Evolutionary conservation across 768 basidiomycete species (phyloP), one percentile per base, ranked within the genome.

Genomic region (Glaciozyma antarctica): DNA sequence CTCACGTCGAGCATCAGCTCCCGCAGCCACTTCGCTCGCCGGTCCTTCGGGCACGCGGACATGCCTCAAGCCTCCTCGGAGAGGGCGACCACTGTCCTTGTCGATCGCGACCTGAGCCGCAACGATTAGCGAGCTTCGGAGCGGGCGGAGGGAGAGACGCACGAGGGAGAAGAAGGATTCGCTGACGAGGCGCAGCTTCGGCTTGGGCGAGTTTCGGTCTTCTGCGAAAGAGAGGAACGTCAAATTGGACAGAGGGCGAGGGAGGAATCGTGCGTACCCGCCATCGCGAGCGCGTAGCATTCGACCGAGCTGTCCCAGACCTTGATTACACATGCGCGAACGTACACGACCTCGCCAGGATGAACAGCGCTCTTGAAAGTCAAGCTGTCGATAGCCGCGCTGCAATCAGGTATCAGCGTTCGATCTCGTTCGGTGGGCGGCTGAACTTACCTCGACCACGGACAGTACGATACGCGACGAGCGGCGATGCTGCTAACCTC

Each of bases 101-200:
- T 70, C 69, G 61, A 70, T 58, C 8, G 69, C 69, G 61, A 70
- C 68, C 68, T 69, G 62, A 4, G 8, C 8, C 3, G 4, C 7
- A 26, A 32, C 7, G 17, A 21, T 6, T 5, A 16, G 34, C 5
- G 34, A 21, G 7, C 5, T 28, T 12, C 16, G 38, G 28, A 38
- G 28, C 22, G 17, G 44, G 38, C n/a, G 47, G 26, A 22, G 10
- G n/a, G 30, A 49, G 41, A 24, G 24, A 62, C 67, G 26, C 22
- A 65, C 69, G 52, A 70, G 57, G 5, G 65, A 64, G 58, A 70
- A 64, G 58, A 70, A 66, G 2, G 61, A 54, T 28, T 70, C 63
- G 5, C 61, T 62, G 0, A 70, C 66, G 15, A 64, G 54, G 7
- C 65, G n/a, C 30, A 67, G 28, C 5, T 17, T 19, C 6, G 69